These are phyloP conservation scores for Lachnum nothofagi DNA, from an alignment of 2,329 filamentous ascomycete genomes.

Conservation along the genomic window DNA sequence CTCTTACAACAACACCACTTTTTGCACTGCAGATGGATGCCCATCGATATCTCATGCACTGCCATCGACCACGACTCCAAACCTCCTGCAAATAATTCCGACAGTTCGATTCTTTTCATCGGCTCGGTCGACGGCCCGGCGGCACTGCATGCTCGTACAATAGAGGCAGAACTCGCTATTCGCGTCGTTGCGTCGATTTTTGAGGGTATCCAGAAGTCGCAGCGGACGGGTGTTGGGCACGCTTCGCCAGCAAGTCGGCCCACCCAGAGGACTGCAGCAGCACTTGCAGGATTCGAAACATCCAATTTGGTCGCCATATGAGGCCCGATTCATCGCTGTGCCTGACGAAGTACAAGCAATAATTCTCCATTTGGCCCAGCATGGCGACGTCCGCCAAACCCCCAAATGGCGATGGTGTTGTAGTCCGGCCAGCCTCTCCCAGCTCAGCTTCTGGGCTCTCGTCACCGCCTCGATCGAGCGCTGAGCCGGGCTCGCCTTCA, in stretches of 20 bases:
- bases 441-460: slow-evolving; percentile 44
- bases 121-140: background rate
- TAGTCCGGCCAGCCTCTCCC: background rate
- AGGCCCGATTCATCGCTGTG: background rate
- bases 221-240: slow-evolving; percentile 13
- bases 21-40: slow-evolving; percentile 25
- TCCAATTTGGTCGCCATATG: background rate
- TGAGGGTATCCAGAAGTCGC: slow-evolving; percentile 30
- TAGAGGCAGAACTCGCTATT: slow-evolving; percentile 7
- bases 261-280: background rate
- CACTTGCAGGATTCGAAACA: slow-evolving; percentile 4
- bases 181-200: slow-evolving; percentile 17
- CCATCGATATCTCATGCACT: slow-evolving; percentile 20
- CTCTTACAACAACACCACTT: slow-evolving; percentile 13
- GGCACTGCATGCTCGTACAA: slow-evolving; percentile 6
- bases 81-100: slow-evolving; percentile 13
- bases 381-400: too few species aligned
- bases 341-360: too few species aligned
- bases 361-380: too few species aligned
- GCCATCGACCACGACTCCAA: slow-evolving; percentile 20
- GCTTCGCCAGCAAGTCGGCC: slow-evolving; percentile 5
- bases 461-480: slow-evolving; percentile 47
- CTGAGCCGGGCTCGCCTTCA: slow-evolving; percentile 45
- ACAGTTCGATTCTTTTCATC: slow-evolving; percentile 7
- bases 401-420: background rate